Evolutionary conservation across 768 basidiomycete genomes (phyloP), one percentile per base, ranked within the genome.

Genomic region (Thelephora ganbajun): DNA sequence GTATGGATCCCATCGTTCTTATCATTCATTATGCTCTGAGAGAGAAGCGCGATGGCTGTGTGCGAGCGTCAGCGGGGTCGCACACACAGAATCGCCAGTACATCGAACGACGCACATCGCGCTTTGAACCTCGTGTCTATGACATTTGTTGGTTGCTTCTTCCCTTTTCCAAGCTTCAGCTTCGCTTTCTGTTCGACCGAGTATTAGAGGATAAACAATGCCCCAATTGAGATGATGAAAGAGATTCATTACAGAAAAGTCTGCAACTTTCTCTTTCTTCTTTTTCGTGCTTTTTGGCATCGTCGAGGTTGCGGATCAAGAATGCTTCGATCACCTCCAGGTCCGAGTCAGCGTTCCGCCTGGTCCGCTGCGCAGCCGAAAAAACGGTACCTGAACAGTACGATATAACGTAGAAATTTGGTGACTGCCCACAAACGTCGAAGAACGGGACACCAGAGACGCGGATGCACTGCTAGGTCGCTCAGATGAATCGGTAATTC

Each of bases 121-220:
- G 90, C 80, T 61, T 93, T 91, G 75, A 94, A 97, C 1, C 93
- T 92, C 1, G 94, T 98, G 64, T 98, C 89, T 54, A 97, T 77
- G 5, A 78, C 87, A 72, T 98, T 98, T 42, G 67, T 72, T 9
- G 91, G 71, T 9, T 69, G 60, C 56, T 83, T 77, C 63, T 93
- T 98, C 39, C 88, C 91, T 62, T 94, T 99, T 33, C 94, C 94
- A 44, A 99, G 84, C 64, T 96, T 99, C 34, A 96, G 72, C 63
- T 87, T 97, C 20, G 89, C 80, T 89, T 92, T 97, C 90, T 97
- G 62, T 6, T 34, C 26, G 50, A 22, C 18, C 26, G 7, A 20
- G 6, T 30, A 16, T 44, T 35, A 35, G 34, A n/a, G n/a, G n/a
- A 14, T 14, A 6, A 13, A 18, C 11, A 13, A 12, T 42, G n/a